These are phyloP conservation scores for Trichoderma brevicompactum DNA, from an alignment of 2,329 filamentous ascomycete genomes.

Conservation along the genomic window DNA sequence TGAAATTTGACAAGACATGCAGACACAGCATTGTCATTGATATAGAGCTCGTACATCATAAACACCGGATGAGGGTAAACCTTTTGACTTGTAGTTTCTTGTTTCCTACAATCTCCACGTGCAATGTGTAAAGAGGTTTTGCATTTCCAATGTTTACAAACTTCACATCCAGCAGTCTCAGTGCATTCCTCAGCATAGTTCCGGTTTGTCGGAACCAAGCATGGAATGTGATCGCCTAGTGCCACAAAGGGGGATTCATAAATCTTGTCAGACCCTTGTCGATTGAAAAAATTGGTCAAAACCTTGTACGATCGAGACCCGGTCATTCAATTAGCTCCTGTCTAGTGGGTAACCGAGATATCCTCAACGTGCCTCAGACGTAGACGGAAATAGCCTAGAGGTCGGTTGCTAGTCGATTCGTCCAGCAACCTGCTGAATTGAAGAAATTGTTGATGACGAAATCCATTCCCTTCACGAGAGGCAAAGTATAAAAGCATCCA, in stretches of 20 bases:
- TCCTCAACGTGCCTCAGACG: no score
- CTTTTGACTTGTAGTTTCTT: no score
- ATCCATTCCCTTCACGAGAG: background rate
- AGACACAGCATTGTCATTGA: no score
- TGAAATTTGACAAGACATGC: no score
- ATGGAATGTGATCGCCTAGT: background rate
- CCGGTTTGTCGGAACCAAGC: background rate
- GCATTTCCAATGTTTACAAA: background rate
- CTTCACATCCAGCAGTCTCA: background rate
- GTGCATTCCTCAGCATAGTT: background rate
- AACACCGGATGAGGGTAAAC: no score
- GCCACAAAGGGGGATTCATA: background rate
- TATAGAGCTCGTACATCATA: no score
- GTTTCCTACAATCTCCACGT: no score
- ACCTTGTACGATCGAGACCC: background rate
- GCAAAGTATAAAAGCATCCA: conserved; percentile 1
- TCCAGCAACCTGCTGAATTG: no score
- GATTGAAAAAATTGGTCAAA: no score
- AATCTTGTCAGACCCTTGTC: background rate
- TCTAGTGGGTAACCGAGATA: no score
- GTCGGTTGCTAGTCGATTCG: background rate
- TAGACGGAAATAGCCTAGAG: background rate
- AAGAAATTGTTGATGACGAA: background rate
- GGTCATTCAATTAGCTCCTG: no score
- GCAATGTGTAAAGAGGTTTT: no score